Conservation (phyloP, 306 rosid species). For the Medicago ruthenica region DNA sequence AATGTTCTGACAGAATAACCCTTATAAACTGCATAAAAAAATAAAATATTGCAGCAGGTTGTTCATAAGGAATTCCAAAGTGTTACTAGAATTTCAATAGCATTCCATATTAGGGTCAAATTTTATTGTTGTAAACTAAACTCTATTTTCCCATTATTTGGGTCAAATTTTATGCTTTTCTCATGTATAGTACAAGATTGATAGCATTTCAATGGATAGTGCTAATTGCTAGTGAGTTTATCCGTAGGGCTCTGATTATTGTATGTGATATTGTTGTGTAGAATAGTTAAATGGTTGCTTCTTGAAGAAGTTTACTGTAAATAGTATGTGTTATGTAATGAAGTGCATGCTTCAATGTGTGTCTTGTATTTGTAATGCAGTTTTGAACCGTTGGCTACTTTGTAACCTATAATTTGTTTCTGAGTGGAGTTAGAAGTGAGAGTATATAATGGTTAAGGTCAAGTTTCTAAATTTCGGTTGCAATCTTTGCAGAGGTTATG, state of each 20-base stretch:
- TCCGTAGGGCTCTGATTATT: background rate
- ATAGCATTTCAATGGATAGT: conserved; percentile 34
- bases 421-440: conserved; percentile 22
- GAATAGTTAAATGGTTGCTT: conserved; percentile 20
- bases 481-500: no score
- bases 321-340: background rate
- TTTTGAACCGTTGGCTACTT: no score
- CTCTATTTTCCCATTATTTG: background rate
- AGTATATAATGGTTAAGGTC: background rate
- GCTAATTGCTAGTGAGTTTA: background rate
- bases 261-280: conserved; percentile 17
- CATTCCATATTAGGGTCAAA: no score
- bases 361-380: conserved; percentile 31
- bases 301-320: conserved; percentile 26
- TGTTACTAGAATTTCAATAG: background rate
- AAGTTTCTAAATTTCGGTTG: background rate
- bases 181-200: conserved; percentile 35
- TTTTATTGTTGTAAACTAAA: background rate
- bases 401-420: conserved; percentile 22
- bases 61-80: conserved; percentile 4
- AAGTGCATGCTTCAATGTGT: conserved; percentile 10
- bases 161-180: background rate
- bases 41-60: conserved; percentile 13
- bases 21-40: conserved; percentile 11
- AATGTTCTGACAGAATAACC: conserved; percentile 37